Evolutionary conservation across 495 filamentous ascomycete genomes (phyloP).

Genomic region (Xylaria acuta): DNA sequence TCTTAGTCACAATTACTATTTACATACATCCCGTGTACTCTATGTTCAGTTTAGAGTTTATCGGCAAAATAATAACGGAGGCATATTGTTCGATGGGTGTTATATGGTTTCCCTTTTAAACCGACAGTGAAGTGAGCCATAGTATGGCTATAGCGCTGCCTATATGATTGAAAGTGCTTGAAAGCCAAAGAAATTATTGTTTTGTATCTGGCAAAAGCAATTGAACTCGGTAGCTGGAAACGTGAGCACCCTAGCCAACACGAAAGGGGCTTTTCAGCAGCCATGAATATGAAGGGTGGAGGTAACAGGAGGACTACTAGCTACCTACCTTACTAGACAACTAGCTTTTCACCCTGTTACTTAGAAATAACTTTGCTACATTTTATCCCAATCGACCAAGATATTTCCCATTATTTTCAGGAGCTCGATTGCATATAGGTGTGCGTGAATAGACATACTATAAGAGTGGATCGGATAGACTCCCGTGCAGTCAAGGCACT

Average conservation of each 20-base stretch:
- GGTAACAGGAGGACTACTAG: not conserved
- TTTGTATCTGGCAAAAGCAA: not conserved
- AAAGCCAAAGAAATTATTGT: not conserved
- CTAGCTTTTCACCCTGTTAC: not conserved
- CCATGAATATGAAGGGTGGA: not conserved
- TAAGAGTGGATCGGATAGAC: not conserved
- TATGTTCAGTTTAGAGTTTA: not conserved
- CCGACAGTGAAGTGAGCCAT: not conserved
- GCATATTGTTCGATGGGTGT: not conserved
- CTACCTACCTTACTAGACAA: not conserved
- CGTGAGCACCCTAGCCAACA: not conserved
- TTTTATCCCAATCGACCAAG: not conserved
- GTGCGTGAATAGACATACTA: not conserved
- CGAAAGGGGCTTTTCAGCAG: not conserved
- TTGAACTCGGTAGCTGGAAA: not conserved
- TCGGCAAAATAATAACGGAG: not conserved
- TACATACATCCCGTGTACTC: not conserved
- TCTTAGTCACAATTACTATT: not conserved
- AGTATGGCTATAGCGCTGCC: not conserved
- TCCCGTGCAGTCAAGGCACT: too few relatives aligned
- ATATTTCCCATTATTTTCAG: not conserved
- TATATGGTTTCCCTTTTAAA: not conserved
- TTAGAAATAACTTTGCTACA: not conserved
- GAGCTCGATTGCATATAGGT: not conserved
- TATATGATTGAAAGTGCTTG: not conserved